These are phyloP conservation scores for Dillenia suffruticosa DNA, from an alignment of 164 flowering plant species.

Conservation along the genomic window DNA sequence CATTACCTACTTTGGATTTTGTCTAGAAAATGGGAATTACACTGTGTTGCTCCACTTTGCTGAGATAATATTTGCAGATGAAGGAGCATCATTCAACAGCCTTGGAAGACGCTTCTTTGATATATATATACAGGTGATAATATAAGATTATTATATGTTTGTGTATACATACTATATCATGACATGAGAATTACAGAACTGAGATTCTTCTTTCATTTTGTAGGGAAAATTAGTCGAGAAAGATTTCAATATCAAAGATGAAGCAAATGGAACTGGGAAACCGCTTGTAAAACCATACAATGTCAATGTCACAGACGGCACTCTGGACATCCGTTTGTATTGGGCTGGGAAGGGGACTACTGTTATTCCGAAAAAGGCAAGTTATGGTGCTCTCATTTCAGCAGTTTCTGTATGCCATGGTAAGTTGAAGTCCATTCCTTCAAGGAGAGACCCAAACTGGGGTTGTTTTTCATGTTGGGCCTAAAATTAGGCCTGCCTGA, in stretches of 20 bases:
- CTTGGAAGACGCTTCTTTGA: constrained; percentile 35
- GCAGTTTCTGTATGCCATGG: constrained; percentile 39
- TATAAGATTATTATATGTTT: not conserved
- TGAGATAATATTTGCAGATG: constrained; percentile 25
- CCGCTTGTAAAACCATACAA: constrained; percentile 9
- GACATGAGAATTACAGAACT: not conserved
- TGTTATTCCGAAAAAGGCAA: constrained; percentile 27
- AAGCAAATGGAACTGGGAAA: constrained; percentile 35
- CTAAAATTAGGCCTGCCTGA: not conserved
- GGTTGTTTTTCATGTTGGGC: not conserved
- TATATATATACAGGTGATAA: constrained; percentile 34
- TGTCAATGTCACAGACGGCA: constrained; percentile 18
- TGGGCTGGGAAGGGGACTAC: constrained; percentile 51
- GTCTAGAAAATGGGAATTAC: constrained; percentile 31
- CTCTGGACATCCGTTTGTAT: constrained; percentile 34
- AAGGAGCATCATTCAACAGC: constrained; percentile 8
- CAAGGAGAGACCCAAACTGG: too few species aligned
- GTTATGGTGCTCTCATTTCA: constrained; percentile 45
- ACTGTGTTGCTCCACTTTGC: constrained; percentile 37
- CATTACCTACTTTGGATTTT: constrained; percentile 32
- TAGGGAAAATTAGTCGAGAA: constrained; percentile 29
- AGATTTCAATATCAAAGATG: constrained; percentile 42
- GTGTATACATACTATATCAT: not conserved
- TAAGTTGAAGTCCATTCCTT: constrained; percentile 10
- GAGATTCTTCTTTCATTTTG: not conserved